Base-by-base conservation (phyloP, 805 yeast species). In the Barnettozyma vustinii region DNA sequence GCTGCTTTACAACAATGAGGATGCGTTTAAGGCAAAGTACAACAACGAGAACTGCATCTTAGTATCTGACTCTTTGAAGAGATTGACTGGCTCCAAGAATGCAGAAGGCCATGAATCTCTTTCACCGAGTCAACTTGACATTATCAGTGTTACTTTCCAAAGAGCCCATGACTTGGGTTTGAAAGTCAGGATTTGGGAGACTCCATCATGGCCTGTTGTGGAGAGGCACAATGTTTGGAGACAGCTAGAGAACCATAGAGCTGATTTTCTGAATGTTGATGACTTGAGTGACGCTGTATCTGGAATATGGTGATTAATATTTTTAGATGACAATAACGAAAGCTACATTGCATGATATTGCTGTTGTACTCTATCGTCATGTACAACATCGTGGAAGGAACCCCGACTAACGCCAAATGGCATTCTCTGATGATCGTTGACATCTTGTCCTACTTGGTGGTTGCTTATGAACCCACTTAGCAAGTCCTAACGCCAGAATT, bases 121-220 rank as follows among this genome's bases (percentile, higher is more conserved):
- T 36, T 63, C 61, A 20, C 52, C 51, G 0, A 56, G 56, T 1
- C 79, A 78, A 50, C 49, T 57, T 15, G 49, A 40, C 9, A 54
- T 53, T 25, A 62, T 78, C 19, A 64, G 65, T 9, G 45, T 7
- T 0, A 44, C 46, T 7, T 52, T 65, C 15, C 48, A 51, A 3
- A 47, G 50, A 15, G 83, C 87, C 2, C 87, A 83, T 55, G 57
- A 63, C 2, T 50, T 66, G 44, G 78, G 79, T 12, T 57, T 84
- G 37, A 71, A 73, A 54, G 77, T 87, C 0, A 68, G 92, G 48
- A 68, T 84, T 27, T 85, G 91, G 91, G 90, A 83, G 18, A 81
- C 80, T 9, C 82, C 87, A 1, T 70, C 70, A 45, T 84, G 89
- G 89, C 90, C 91, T 4, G 60, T 62, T 2, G 51, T 57, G 13